Evolutionary conservation across 2,329 filamentous ascomycete genomes (phyloP).

Genomic region (Penicillium occitanis): DNA sequence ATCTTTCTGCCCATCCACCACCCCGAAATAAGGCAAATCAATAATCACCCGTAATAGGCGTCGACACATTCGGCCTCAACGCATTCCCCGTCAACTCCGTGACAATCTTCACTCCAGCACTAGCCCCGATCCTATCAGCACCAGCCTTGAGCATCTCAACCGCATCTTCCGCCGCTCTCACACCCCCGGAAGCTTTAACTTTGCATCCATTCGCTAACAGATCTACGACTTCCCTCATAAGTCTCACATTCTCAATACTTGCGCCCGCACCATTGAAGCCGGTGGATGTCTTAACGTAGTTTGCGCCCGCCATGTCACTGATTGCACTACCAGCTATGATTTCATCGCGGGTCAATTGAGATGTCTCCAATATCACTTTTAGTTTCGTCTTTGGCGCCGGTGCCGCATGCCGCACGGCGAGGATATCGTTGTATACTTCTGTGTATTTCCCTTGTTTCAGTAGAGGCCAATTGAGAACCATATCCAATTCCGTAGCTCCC

Average conservation of each 20-base stretch:
- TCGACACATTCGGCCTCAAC: slow-evolving; percentile 16
- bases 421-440: slow-evolving; percentile 55
- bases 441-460: slow-evolving; percentile 49
- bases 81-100: slow-evolving; percentile 38
- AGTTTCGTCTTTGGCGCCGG: slow-evolving; percentile 41
- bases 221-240: slow-evolving; percentile 55
- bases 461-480: slow-evolving; percentile 57
- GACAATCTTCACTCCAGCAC: slow-evolving; percentile 57
- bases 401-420: slow-evolving; percentile 51
- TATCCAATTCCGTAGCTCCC: slow-evolving; percentile 58
- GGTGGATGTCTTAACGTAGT: slow-evolving; percentile 62
- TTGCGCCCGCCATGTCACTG: slow-evolving; percentile 53
- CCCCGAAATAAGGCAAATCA: not conserved
- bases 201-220: slow-evolving; percentile 44
- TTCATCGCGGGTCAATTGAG: slow-evolving; percentile 49
- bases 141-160: slow-evolving; percentile 57
- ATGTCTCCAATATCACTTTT: slow-evolving; percentile 62
- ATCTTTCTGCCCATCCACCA: no score
- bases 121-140: slow-evolving; percentile 57
- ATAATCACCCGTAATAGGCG: slow-evolving; percentile 20
- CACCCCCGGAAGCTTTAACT: slow-evolving; percentile 61
- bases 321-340: slow-evolving; percentile 57
- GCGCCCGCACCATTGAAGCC: slow-evolving; percentile 60
- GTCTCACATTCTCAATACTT: slow-evolving; percentile 51
- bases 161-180: slow-evolving; percentile 53